Percentiles rank a stretch among this genome's conserved stretches.
Evolutionary conservation across 257 asterid species (phyloP).

Genomic region (Cordia subcordata): DNA sequence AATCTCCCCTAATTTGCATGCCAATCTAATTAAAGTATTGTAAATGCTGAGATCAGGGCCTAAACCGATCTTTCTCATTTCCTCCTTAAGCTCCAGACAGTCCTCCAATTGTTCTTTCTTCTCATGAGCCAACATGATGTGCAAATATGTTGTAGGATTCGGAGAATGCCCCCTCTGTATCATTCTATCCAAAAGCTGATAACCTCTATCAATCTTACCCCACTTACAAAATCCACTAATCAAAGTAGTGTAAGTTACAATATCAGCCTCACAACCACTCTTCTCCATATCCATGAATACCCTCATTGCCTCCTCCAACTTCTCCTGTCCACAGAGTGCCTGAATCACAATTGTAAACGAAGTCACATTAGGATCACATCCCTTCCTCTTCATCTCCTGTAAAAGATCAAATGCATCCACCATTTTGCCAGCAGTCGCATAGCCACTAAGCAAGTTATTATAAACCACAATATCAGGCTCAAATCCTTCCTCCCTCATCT

Average conservation of each 20-base stretch:
- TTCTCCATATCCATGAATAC: slow-evolving; percentile 64
- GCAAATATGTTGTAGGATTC: slow-evolving; percentile 62
- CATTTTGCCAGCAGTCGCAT: slow-evolving; percentile 67
- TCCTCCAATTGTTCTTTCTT: slow-evolving; percentile 81
- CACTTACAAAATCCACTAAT: slow-evolving; percentile 90
- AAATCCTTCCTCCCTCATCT: slow-evolving; percentile 89
- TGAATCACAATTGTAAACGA: slow-evolving; percentile 79
- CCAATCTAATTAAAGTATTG: slow-evolving; percentile 56
- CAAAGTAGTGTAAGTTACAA: slow-evolving; percentile 69
- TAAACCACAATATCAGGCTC: slow-evolving; percentile 90
- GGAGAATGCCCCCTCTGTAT: slow-evolving; percentile 63
- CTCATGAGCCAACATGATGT: slow-evolving; percentile 81
- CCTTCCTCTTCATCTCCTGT: slow-evolving; percentile 69
- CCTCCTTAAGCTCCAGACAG: slow-evolving; percentile 62
- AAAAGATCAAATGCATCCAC: slow-evolving; percentile 69
- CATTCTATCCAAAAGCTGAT: slow-evolving; percentile 66
- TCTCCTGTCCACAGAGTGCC: slow-evolving; percentile 69
- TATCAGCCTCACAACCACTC: slow-evolving; percentile 66
- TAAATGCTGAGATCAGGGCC: slow-evolving; percentile 57
- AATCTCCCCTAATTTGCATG: slow-evolving; percentile 74
- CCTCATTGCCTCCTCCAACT: slow-evolving; percentile 72
- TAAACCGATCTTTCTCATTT: slow-evolving; percentile 61
- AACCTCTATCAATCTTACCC: slow-evolving; percentile 58
- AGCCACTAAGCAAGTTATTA: slow-evolving; percentile 80
- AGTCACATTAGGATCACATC: slow-evolving; percentile 67